Percentiles rank a stretch among this genome's conserved stretches.
Conservation (phyloP, 148 eudicot species). For the Euryodendron excelsum region DNA sequence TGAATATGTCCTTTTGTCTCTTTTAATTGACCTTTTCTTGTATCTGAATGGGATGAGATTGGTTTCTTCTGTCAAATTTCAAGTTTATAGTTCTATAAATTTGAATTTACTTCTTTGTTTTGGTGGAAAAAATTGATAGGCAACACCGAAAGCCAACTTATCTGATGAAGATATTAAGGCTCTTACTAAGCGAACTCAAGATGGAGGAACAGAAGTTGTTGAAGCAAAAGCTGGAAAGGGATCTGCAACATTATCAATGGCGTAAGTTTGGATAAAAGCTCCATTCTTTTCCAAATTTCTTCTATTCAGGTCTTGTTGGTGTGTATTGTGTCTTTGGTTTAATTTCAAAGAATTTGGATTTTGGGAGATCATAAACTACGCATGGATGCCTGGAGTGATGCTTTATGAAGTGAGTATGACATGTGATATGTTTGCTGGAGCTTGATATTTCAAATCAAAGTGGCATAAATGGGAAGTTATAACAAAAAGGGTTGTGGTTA, state of each 20-base stretch:
- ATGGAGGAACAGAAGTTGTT: constrained; percentile 89
- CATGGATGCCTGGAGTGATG: not conserved
- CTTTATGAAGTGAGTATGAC: not conserved
- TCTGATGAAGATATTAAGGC: constrained; percentile 45
- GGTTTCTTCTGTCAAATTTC: not conserved
- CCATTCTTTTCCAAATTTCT: not conserved
- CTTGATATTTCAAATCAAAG: not conserved
- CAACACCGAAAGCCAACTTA: constrained; percentile 57
- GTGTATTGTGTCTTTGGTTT: not conserved
- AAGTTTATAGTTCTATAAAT: not conserved
- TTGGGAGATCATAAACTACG: not conserved
- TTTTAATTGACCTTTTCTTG: not conserved
- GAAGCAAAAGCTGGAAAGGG: constrained; percentile 91
- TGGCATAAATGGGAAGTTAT: too few relatives aligned
- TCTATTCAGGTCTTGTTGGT: not conserved
- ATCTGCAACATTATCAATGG: constrained; percentile 87
- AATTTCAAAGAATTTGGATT: not conserved
- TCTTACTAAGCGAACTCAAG: constrained; percentile 76
- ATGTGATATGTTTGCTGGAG: not conserved
- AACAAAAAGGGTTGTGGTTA: not conserved
- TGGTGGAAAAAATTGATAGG: constrained; percentile 26
- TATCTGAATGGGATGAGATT: not conserved
- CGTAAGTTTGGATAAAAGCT: constrained; percentile 44
- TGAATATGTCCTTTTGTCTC: not conserved
- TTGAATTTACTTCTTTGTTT: not conserved